Conservation (phyloP, 164 flowering plant genomes). For the Berberis thunbergii region DNA sequence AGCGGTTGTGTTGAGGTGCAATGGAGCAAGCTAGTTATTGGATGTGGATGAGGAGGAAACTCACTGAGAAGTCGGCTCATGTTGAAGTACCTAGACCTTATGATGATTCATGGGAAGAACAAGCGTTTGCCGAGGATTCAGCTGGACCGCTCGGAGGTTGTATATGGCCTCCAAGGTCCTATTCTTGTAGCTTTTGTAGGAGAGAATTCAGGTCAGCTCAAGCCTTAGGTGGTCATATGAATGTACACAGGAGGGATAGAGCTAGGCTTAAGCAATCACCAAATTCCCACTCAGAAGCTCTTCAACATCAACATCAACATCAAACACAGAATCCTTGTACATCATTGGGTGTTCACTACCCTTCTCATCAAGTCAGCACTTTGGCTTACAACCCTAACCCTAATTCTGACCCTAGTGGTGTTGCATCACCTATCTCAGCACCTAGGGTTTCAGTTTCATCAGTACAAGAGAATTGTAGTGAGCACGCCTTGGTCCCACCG, state of each 20-base stretch:
- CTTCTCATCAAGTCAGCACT: slow-evolving; percentile 26
- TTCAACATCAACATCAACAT: neutral
- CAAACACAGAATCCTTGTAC: slow-evolving; percentile 11
- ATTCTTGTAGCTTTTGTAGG: slow-evolving; percentile 75
- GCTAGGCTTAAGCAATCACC: slow-evolving; percentile 68
- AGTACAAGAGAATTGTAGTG: slow-evolving; percentile 3
- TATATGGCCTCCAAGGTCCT: slow-evolving; percentile 90
- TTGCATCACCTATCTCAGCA: slow-evolving; percentile 23
- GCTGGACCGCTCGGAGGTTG: slow-evolving; percentile 71
- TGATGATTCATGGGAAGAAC: slow-evolving; percentile 82
- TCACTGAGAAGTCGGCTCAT: slow-evolving; percentile 17
- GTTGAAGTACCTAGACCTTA: slow-evolving; percentile 13
- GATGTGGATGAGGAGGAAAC: slow-evolving; percentile 53
- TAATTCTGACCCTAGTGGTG: slow-evolving; percentile 15
- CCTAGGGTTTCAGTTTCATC: slow-evolving; percentile 36
- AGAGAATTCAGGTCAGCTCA: slow-evolving; percentile 92
- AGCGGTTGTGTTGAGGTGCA: neutral
- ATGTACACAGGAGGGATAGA: slow-evolving; percentile 82
- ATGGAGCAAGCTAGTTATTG: slow-evolving; percentile 51
- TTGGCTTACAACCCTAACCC: slow-evolving; percentile 26
- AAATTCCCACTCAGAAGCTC: slow-evolving; percentile 10
- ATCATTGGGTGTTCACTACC: slow-evolving; percentile 16
- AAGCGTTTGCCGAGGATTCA: slow-evolving; percentile 86
- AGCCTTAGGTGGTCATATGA: slow-evolving; percentile 96
- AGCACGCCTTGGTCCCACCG: slow-evolving; percentile 11